Conservation (phyloP, 768 basidiomycete genomes). For the Leccinum arenicola region DNA sequence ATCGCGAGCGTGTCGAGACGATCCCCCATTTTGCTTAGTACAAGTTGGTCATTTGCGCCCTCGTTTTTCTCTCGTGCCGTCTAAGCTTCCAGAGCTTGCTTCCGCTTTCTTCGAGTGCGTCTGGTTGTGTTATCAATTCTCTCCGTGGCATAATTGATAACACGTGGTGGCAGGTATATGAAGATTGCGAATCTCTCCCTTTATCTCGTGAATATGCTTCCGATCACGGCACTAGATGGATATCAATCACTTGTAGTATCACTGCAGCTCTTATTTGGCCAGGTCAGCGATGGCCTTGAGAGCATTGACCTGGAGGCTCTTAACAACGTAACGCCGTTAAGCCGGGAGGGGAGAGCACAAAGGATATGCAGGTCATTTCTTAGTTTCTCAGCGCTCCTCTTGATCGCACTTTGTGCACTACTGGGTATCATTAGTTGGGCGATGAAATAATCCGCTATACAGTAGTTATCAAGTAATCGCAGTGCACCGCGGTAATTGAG, state of each 20-base stretch:
- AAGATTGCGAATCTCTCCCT: conserved; percentile 70
- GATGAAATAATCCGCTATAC: conserved; percentile 13
- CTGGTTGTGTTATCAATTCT: not conserved
- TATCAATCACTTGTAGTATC: conserved; percentile 47
- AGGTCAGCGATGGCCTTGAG: not conserved
- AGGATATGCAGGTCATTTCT: conserved; percentile 16
- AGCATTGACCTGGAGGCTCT: conserved; percentile 23
- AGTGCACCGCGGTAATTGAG: not conserved
- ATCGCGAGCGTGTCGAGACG: not conserved
- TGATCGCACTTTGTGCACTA: conserved; percentile 23
- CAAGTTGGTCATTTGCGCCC: conserved; percentile 49
- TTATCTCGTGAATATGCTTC: conserved; percentile 80
- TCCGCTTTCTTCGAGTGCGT: conserved; percentile 56
- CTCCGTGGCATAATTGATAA: not conserved
- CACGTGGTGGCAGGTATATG: conserved; percentile 48
- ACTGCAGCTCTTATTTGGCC: conserved; percentile 22
- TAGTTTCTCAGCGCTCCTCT: conserved; percentile 17
- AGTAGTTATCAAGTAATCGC: not conserved
- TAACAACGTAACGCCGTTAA: not conserved
- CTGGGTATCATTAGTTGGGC: conserved; percentile 19
- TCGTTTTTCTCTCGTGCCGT: conserved; percentile 18
- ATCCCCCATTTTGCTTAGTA: conserved; percentile 37
- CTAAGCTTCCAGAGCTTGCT: conserved; percentile 22
- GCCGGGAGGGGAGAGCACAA: conserved; percentile 13
- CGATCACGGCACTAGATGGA: conserved; percentile 72